These are phyloP conservation scores for Cadophora luteo-olivacea DNA, from an alignment of 2,329 filamentous ascomycete genomes.

Conservation along the genomic window DNA sequence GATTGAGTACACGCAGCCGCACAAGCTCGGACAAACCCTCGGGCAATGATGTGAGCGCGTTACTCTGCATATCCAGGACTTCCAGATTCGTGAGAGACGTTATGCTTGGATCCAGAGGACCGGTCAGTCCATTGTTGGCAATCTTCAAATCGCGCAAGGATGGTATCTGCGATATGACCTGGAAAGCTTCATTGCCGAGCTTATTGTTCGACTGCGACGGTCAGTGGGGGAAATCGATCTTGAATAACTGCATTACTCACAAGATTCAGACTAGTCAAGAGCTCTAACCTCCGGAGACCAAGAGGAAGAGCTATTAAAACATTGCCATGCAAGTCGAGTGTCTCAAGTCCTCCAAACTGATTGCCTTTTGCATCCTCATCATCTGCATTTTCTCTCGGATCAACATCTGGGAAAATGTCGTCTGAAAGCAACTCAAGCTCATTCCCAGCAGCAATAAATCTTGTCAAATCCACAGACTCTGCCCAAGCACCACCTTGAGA, in stretches of 20 bases:
- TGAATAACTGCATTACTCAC: conserved; percentile 52
- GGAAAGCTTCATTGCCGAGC: conserved; percentile 73
- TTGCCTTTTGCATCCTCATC: conserved; percentile 71
- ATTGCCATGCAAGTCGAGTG: conserved; percentile 87
- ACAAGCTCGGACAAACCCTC: conserved; percentile 69
- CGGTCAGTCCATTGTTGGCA: conserved; percentile 76
- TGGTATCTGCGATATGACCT: conserved; percentile 75
- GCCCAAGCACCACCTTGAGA: conserved; percentile 77
- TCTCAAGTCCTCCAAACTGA: conserved; percentile 81
- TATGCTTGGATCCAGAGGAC: conserved; percentile 69
- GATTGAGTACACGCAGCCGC: conserved; percentile 76
- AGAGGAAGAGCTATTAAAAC: conserved; percentile 73
- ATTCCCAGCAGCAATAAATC: conserved; percentile 88
- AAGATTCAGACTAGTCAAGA: conserved; percentile 83
- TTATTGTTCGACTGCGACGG: conserved; percentile 76
- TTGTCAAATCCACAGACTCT: conserved; percentile 85
- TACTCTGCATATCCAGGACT: conserved; percentile 80
- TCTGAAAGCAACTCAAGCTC: conserved; percentile 79
- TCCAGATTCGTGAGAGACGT: conserved; percentile 73
- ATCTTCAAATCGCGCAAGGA: conserved; percentile 82
- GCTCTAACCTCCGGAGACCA: conserved; percentile 74
- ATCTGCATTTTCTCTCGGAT: conserved; percentile 59
- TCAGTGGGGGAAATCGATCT: conserved; percentile 14
- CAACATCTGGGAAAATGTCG: conserved; percentile 77
- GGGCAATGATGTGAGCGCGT: conserved; percentile 77